phyloP scores from a whole-genome alignment of 2,329 filamentous ascomycete species.

The Talaromyces sp. region DNA sequence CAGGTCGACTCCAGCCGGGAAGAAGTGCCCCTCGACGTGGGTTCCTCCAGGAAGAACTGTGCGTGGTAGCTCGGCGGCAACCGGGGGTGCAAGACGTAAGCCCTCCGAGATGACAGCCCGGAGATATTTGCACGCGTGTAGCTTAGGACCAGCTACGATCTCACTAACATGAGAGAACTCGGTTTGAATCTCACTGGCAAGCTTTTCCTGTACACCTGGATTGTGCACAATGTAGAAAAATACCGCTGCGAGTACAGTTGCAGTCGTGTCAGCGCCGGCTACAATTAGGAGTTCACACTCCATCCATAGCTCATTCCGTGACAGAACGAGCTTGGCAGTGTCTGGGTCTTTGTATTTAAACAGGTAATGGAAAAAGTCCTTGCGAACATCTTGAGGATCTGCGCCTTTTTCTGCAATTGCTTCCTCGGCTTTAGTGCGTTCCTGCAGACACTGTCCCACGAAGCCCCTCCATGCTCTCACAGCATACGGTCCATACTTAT shows the following conservation, averaged over 20 bases:
- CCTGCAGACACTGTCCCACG: background rate
- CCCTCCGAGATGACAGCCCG: background rate
- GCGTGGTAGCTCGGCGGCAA: background rate
- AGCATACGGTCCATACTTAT: background rate
- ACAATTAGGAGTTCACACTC: constrained; percentile 2
- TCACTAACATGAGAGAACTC: background rate
- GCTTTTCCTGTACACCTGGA: background rate
- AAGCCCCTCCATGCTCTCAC: background rate
- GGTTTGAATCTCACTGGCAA: background rate
- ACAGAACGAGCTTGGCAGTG: background rate
- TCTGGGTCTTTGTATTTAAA: constrained; percentile 1
- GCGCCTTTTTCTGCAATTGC: background rate
- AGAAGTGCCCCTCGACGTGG: background rate
- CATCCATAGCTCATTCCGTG: background rate
- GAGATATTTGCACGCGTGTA: background rate
- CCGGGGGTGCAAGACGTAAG: background rate
- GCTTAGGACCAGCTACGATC: background rate
- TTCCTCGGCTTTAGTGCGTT: background rate
- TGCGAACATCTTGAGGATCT: background rate
- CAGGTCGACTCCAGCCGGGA: background rate
- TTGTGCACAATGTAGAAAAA: constrained; percentile 4
- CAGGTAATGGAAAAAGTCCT: constrained; percentile 6
- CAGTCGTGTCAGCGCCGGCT: constrained; percentile 4
- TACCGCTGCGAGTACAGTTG: background rate
- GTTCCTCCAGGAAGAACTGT: background rate